phyloP scores from a whole-genome alignment of 2,329 filamentous ascomycete species.

The Bipolaris zeicola region DNA sequence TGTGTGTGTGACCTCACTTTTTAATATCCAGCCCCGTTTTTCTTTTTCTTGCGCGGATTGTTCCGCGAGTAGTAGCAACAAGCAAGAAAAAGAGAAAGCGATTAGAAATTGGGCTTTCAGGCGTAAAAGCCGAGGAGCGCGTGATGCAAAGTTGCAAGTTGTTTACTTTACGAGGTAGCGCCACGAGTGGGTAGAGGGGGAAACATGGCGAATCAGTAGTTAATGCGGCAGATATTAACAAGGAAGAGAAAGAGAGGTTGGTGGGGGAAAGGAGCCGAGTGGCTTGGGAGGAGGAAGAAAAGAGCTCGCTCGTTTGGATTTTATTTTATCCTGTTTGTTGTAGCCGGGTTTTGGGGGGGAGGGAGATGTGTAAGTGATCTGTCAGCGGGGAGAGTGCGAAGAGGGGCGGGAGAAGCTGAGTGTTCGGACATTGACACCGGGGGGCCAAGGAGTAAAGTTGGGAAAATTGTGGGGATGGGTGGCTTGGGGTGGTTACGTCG shows the following conservation, averaged over 20 bases:
- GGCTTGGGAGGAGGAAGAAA: not conserved
- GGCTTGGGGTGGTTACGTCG: not conserved
- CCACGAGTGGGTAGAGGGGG: conserved; percentile 15
- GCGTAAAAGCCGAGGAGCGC: not conserved
- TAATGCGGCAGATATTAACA: not conserved
- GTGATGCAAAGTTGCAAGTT: not conserved
- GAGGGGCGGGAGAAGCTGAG: not conserved
- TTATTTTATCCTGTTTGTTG: conserved; percentile 3
- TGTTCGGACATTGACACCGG: not conserved
- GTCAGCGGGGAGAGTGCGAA: not conserved
- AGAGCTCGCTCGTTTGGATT: not conserved
- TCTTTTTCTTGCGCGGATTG: not conserved
- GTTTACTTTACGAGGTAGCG: conserved; percentile 3
- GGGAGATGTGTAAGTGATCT: conserved; percentile 2
- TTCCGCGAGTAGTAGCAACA: not conserved
- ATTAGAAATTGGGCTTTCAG: not conserved
- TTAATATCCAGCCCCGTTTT: conserved; percentile 5
- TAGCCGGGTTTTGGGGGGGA: no score
- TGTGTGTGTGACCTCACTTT: conserved; percentile 1
- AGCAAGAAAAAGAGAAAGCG: not conserved
- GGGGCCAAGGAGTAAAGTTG: not conserved
- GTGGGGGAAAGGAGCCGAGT: not conserved
- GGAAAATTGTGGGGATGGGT: not conserved
- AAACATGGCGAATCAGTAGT: conserved; percentile 26
- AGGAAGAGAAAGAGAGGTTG: not conserved